Base-by-base conservation (phyloP, 2,329 filamentous ascomycete genomes). In the Alternaria alternata region DNA sequence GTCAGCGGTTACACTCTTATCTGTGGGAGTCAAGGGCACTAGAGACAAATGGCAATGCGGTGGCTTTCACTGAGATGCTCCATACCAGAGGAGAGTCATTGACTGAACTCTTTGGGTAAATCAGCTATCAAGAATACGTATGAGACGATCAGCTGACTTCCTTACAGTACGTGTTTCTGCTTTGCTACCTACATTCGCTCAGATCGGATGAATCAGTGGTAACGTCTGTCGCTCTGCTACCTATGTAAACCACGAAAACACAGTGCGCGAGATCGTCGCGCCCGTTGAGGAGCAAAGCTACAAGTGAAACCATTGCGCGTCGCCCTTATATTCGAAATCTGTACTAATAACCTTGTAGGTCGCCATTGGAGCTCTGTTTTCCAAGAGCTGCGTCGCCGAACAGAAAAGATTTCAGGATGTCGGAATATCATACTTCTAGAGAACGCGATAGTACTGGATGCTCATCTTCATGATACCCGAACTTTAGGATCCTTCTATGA, bases 121-220 rank as follows among this genome's bases (percentile, higher is more conserved):
- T 0, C 2, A 3, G 5, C 2, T 6, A 16, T 16, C 14, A 6
- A 14, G 0, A 0, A 14, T 34, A 7, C 12, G 14, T 12, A 3
- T 14, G 32, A 14, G 32, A 16, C 5, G 0, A 7, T 16, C 5
- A 14, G 32, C 32, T 34, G 5, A 34, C 32, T 14, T 14, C 14
- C 5, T 34, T 16, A 34, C 14, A 34, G 32, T 16, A 34, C 12
- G 32, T 34, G 2, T 12, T 34, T 14, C 1, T 5, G 14, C 32
- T 34, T 34, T 6, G 11, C 5, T 34, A 4, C 14, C 14, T 34
- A 2, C 32, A 12, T 34, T 16, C 14, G 5, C 0, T 16, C 3
- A 5, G 1, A 5, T 24, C 2, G 1, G 14, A 11, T 5, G 2
- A 34, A 34, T 34, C 14, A 3, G 12, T 12, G 32, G 14, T 34